These are phyloP conservation scores for Ophiostoma tasmaniense DNA, from an alignment of 2,329 filamentous ascomycete genomes.

Conservation along the genomic window DNA sequence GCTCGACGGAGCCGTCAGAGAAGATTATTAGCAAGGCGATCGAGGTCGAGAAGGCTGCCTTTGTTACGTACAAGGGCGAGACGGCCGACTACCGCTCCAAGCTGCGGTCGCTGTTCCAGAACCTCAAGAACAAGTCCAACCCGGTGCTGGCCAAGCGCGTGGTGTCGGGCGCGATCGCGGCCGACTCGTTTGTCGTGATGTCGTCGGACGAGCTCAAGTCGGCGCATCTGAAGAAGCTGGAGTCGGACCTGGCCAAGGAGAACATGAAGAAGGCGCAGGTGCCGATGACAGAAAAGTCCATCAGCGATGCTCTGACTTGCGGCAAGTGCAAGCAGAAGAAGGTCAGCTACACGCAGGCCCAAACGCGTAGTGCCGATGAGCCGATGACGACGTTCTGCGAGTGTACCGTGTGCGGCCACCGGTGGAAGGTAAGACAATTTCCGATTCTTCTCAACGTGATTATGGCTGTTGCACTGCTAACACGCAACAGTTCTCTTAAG, in stretches of 20 bases:
- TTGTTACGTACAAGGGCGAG: slow-evolving; percentile 59
- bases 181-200: slow-evolving; percentile 76
- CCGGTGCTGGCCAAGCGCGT: slow-evolving; percentile 66
- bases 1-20: slow-evolving; percentile 61
- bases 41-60: slow-evolving; percentile 77
- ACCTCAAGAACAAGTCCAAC: slow-evolving; percentile 90
- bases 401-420: slow-evolving; percentile 59
- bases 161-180: slow-evolving; percentile 61
- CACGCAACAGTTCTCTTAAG: not conserved
- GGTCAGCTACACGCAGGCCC: slow-evolving; percentile 92
- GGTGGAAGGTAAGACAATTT: slow-evolving; percentile 59
- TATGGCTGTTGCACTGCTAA: not conserved
- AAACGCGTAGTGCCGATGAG: slow-evolving; percentile 92
- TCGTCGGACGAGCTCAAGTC: slow-evolving; percentile 85
- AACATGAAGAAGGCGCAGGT: slow-evolving; percentile 98
- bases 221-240: slow-evolving; percentile 66
- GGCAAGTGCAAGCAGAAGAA: slow-evolving; percentile 87
- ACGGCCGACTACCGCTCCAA: slow-evolving; percentile 73
- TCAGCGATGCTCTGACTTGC: slow-evolving; percentile 80
- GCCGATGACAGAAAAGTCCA: slow-evolving; percentile 81
- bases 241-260: slow-evolving; percentile 70
- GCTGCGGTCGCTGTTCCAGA: slow-evolving; percentile 86
- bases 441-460: too few species aligned
- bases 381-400: slow-evolving; percentile 75
- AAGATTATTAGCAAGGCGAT: slow-evolving; percentile 65